Evolutionary conservation across 1,139 yeast genomes (phyloP).

Genomic region (Citeromyces hawaiiensis): DNA sequence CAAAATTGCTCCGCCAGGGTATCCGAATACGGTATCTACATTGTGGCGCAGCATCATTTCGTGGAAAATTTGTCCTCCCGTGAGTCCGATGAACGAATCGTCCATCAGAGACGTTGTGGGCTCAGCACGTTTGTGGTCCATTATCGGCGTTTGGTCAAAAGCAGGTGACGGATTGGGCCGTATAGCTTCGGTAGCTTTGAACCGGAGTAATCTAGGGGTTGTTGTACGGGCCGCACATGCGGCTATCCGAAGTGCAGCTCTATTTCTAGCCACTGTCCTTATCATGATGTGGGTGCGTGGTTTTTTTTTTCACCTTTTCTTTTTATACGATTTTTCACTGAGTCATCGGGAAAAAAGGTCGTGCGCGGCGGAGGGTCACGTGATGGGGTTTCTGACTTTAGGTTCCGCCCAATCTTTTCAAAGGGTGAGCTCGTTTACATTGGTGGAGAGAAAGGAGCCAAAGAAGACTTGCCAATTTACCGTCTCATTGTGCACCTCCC

Average conservation of each 20-base stretch:
- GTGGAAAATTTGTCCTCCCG: conserved; percentile 96
- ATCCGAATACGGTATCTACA: conserved; percentile 90
- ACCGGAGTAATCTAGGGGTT: background rate
- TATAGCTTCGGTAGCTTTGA: conserved; percentile 4
- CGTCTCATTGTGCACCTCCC: too few species aligned
- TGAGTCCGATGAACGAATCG: conserved; percentile 81
- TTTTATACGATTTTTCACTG: background rate
- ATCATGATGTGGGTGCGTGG: background rate
- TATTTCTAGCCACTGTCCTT: conserved; percentile 15
- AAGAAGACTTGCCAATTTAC: too few species aligned
- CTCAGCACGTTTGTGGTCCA: conserved; percentile 6
- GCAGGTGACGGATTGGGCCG: conserved; percentile 41
- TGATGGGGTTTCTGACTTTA: background rate
- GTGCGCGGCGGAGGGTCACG: background rate
- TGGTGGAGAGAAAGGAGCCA: too few species aligned
- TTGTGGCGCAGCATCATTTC: conserved; percentile 97
- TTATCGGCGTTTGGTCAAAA: conserved; percentile 12
- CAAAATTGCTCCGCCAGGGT: conserved; percentile 96
- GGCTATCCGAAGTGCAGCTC: conserved; percentile 4
- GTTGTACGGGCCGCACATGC: background rate
- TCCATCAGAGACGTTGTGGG: conserved; percentile 33
- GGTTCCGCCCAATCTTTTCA: too few species aligned
- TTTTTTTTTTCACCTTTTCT: too few species aligned
- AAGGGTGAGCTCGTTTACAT: too few species aligned
- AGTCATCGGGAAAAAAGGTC: background rate